phyloP scores from a whole-genome alignment of 2,329 filamentous ascomycete genomes.

The Claviceps purpurea region DNA sequence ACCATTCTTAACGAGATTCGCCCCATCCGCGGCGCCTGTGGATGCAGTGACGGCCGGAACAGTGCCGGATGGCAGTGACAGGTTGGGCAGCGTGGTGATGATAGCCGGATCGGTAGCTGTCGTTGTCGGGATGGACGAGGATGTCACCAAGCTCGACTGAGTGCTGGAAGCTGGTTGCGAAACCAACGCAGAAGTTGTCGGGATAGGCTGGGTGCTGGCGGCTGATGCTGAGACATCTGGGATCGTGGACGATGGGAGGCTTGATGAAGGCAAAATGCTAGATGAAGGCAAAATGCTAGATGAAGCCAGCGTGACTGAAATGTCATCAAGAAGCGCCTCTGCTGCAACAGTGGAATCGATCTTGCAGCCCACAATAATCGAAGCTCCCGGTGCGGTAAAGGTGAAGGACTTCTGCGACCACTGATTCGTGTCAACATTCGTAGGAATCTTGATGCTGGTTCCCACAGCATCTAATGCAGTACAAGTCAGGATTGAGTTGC shows the following conservation, averaged over 20 bases:
- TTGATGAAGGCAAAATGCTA: too few relatives aligned
- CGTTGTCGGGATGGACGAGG: neutral
- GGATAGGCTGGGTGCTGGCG: too few relatives aligned
- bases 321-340: too few relatives aligned
- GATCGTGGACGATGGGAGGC: too few relatives aligned
- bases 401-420: neutral
- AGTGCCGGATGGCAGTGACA: neutral
- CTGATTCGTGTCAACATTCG: neutral
- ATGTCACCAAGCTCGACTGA: too few relatives aligned
- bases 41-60: neutral
- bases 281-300: too few relatives aligned
- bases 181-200: too few relatives aligned
- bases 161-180: too few relatives aligned
- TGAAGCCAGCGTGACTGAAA: too few relatives aligned
- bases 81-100: neutral
- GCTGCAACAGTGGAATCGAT: too few relatives aligned
- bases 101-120: neutral
- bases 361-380: too few relatives aligned
- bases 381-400: neutral
- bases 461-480: neutral
- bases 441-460: neutral
- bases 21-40: neutral
- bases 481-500: neutral
- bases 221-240: too few relatives aligned
- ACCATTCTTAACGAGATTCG: neutral